phyloP scores from a whole-genome alignment of 176 grass and related monocot genomes.

The Phoenix dactylifera region DNA sequence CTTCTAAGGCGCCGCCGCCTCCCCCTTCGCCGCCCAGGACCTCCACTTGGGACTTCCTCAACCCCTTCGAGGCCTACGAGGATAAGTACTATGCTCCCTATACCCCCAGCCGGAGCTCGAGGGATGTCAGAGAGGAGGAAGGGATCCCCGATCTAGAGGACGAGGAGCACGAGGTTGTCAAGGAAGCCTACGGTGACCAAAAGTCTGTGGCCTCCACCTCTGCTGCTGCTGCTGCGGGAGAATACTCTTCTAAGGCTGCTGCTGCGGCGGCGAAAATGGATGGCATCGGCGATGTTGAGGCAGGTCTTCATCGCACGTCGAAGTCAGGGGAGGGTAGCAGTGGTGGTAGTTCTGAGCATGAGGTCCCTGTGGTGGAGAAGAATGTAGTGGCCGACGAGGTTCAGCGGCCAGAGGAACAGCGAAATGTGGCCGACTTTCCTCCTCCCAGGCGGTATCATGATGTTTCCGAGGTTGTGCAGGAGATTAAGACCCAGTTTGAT shows the following conservation, averaged over 20 bases:
- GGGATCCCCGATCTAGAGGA: conserved; percentile 96
- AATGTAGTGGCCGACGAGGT: conserved; percentile 53
- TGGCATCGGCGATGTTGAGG: conserved; percentile 21
- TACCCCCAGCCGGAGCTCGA: conserved; percentile 46
- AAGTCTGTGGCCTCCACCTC: conserved; percentile 23
- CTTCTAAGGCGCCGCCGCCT: conserved; percentile 7
- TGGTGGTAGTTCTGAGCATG: conserved; percentile 45
- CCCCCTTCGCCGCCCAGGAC: conserved; percentile 63
- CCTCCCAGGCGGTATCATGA: conserved; percentile 40
- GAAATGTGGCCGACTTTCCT: not conserved
- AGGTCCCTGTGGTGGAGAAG: conserved; percentile 88
- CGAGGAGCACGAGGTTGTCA: conserved; percentile 73
- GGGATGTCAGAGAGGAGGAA: conserved; percentile 85
- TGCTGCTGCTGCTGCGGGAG: conserved; percentile 34
- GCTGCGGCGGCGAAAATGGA: conserved; percentile 33
- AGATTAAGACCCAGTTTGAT: conserved; percentile 59
- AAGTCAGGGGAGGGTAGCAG: conserved; percentile 29
- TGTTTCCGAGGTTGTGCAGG: conserved; percentile 37
- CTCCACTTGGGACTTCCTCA: conserved; percentile 92
- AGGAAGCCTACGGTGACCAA: conserved; percentile 62
- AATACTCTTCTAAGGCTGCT: conserved; percentile 7
- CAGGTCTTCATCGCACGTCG: conserved; percentile 45
- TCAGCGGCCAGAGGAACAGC: conserved; percentile 9
- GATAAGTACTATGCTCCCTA: conserved; percentile 58
- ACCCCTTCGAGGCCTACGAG: conserved; percentile 78